phyloP scores from a whole-genome alignment of 225 moss, liverwort and hornwort genomes.

The Antitrichia curtipendula region DNA sequence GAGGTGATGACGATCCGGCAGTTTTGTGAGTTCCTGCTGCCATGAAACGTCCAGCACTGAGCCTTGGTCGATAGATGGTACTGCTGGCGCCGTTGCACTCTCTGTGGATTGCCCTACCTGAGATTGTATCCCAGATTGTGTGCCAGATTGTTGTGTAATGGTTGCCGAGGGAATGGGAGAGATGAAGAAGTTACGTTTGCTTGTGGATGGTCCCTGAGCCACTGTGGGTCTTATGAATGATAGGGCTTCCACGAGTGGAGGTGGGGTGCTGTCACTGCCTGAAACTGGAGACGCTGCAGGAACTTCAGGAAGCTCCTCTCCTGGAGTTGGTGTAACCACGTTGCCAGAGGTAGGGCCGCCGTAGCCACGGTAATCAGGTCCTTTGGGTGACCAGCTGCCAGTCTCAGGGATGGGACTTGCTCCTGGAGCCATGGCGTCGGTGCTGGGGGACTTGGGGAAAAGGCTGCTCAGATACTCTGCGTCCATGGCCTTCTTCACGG shows the following conservation, averaged over 20 bases:
- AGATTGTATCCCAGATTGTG: not conserved
- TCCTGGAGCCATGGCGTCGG: not conserved
- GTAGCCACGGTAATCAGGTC: slow-evolving; percentile 33
- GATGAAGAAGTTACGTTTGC: slow-evolving; percentile 1
- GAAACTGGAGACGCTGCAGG: not conserved
- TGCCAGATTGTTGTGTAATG: not conserved
- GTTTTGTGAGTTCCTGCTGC: not conserved
- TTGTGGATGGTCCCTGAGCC: not conserved
- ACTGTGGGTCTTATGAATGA: not conserved
- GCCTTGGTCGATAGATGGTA: not conserved
- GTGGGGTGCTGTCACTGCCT: not conserved
- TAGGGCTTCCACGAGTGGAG: not conserved
- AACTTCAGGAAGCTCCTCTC: not conserved
- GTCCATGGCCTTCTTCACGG: slow-evolving; percentile 41
- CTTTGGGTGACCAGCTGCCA: not conserved
- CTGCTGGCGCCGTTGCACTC: not conserved
- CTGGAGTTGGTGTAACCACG: not conserved
- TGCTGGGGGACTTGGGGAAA: not conserved
- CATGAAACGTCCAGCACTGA: not conserved
- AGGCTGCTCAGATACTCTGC: slow-evolving; percentile 12
- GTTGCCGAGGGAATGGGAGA: not conserved
- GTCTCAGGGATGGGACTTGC: not conserved
- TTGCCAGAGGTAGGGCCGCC: not conserved
- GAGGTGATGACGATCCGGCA: not conserved
- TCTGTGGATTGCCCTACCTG: not conserved